Percentiles rank a stretch among this genome's conserved stretches.
phyloP scores from a whole-genome alignment of 2,329 filamentous ascomycete genomes.

The Ophiostoma pallidulum region DNA sequence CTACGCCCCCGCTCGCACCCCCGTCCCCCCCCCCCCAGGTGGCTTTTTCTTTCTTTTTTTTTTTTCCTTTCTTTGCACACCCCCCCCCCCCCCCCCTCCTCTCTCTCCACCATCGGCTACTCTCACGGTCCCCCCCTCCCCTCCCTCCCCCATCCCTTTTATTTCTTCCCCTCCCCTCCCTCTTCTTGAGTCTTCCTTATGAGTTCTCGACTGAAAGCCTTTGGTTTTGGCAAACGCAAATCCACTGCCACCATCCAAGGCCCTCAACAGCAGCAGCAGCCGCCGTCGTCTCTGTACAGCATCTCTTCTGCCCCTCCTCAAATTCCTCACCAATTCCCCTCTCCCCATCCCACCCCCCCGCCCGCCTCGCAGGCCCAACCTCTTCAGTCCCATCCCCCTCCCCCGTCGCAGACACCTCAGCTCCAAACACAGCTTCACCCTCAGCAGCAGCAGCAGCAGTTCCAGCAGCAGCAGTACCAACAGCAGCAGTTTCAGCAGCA shows the following conservation, averaged over 20 bases:
- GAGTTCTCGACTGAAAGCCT: slow-evolving; percentile 70
- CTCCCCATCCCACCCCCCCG: slow-evolving; percentile 12
- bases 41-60: neutral
- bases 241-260: slow-evolving; percentile 51
- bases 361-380: slow-evolving; percentile 4
- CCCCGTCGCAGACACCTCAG: slow-evolving; percentile 17
- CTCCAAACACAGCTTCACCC: slow-evolving; percentile 5
- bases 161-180: slow-evolving; percentile 21
- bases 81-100: slow-evolving; percentile 2
- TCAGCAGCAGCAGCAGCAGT: slow-evolving; percentile 9
- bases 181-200: slow-evolving; percentile 39
- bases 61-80: slow-evolving; percentile 2
- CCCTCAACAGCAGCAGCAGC: slow-evolving; percentile 21
- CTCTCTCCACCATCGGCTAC: neutral
- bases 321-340: slow-evolving; percentile 42
- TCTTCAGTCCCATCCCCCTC: slow-evolving; percentile 18
- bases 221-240: slow-evolving; percentile 75
- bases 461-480: slow-evolving; percentile 18
- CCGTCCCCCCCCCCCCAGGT: neutral
- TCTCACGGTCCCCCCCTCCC: neutral
- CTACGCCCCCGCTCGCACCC: neutral
- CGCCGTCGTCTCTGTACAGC: slow-evolving; percentile 12
- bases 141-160: slow-evolving; percentile 10
- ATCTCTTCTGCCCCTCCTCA: slow-evolving; percentile 31
- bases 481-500: slow-evolving; percentile 13